Percentiles rank a stretch among this genome's conserved stretches.
Evolutionary conservation across 345 rosid genomes (phyloP).

Genomic region (Tarenaya hassleriana): DNA sequence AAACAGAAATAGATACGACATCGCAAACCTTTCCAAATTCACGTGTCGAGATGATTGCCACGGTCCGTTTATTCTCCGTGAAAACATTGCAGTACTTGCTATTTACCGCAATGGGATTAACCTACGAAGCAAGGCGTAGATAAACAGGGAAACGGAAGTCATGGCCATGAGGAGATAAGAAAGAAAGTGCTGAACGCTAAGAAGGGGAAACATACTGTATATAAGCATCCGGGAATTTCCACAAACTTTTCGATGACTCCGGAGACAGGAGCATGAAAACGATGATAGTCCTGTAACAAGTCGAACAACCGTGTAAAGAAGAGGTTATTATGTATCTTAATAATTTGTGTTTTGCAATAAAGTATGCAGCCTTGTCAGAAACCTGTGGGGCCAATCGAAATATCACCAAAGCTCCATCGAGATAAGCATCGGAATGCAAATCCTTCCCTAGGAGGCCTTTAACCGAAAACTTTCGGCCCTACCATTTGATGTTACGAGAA

Average conservation of each 20-base stretch:
- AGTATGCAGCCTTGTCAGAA: conserved; percentile 8
- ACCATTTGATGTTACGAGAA: conserved; percentile 1
- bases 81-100: conserved; percentile 96
- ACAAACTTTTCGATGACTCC: conserved; percentile 59
- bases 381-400: conserved; percentile 94
- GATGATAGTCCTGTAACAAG: conserved; percentile 77
- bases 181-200: not conserved
- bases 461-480: conserved; percentile 88
- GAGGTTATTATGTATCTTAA: not conserved
- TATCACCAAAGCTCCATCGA: conserved; percentile 74
- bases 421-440: conserved; percentile 40
- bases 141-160: conserved; percentile 1
- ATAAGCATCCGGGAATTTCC: conserved; percentile 66
- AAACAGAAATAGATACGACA: conserved; percentile 3
- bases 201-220: conserved; percentile 50
- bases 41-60: conserved; percentile 58
- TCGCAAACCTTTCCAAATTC: conserved; percentile 78
- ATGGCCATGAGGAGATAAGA: conserved; percentile 2
- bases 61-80: conserved; percentile 78
- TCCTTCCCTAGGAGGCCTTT: conserved; percentile 80
- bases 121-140: conserved; percentile 41
- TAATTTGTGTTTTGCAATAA: conserved; percentile 2
- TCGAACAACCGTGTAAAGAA: conserved; percentile 1
- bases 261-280: conserved; percentile 83
- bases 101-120: conserved; percentile 94